Evolutionary conservation across 768 basidiomycete species (phyloP).

Genomic region (Russula sp.): DNA sequence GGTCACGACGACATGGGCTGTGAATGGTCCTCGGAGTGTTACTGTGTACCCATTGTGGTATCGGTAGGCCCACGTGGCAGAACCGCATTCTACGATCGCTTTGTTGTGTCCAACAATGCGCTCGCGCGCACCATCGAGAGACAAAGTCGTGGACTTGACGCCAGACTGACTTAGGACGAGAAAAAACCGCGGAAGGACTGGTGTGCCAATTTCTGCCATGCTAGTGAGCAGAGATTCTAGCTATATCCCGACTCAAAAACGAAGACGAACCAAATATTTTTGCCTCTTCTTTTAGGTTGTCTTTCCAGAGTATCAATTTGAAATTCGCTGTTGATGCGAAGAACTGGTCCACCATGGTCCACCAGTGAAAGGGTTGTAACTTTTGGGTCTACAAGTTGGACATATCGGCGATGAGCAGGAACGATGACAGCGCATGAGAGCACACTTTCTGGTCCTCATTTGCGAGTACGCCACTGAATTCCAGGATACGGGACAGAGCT

Average conservation of each 20-base stretch:
- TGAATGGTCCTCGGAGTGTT: constrained; percentile 66
- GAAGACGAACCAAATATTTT: constrained; percentile 68
- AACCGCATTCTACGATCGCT: constrained; percentile 58
- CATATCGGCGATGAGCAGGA: not conserved
- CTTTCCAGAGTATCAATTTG: constrained; percentile 84
- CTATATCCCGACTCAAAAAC: not conserved
- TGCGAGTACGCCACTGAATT: constrained; percentile 62
- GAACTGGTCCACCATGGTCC: constrained; percentile 53
- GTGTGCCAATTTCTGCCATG: constrained; percentile 63
- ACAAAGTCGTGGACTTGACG: constrained; percentile 73
- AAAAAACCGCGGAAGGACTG: constrained; percentile 78
- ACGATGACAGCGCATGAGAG: constrained; percentile 9
- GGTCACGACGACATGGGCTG: constrained; percentile 46
- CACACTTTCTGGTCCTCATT: constrained; percentile 43
- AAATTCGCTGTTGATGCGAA: constrained; percentile 65
- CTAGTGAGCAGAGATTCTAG: not conserved
- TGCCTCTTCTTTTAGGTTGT: constrained; percentile 69
- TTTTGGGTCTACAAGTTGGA: constrained; percentile 34
- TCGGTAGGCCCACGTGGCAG: constrained; percentile 74
- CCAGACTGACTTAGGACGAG: constrained; percentile 82
- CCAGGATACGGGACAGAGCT: constrained; percentile 54
- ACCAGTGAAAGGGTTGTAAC: constrained; percentile 62
- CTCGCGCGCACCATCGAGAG: constrained; percentile 71
- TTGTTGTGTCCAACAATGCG: constrained; percentile 41
- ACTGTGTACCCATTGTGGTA: constrained; percentile 76